Base-by-base conservation (phyloP, 805 yeast species). In the Ascoidea rubescens region DNA sequence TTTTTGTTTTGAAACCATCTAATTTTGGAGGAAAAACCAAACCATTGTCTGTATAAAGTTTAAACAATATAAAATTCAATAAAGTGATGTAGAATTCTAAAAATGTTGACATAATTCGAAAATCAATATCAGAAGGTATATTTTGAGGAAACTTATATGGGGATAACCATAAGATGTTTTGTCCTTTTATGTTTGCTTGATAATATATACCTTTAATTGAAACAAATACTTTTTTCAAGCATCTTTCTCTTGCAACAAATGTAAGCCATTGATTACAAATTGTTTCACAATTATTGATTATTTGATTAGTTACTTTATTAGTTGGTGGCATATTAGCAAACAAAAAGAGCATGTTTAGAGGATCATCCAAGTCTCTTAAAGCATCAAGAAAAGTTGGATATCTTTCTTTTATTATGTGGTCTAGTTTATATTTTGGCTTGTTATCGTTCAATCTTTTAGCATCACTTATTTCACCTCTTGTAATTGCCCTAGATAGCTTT, bases 81-180 rank as follows among this genome's bases (percentile, higher is more conserved):
- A 93, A 71, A 31, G 98, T 91, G 17, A 96, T 83, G 71, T 93
- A 93, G 69, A 93, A 90, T 70, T 93, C 99, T 64, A 93, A 77
- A 70, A 93, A 93, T 1, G 98, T 91, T 63, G 88, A 74, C 99
- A 93, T 93, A 72, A 93, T 88, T 68, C 93, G 79, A 74, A 93
- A 91, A 70, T 93, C 99, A 54, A 93, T 82, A 67, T 93, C 98
- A 48, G 84, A 70, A 48, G 99, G 98, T 59, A 93, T 84, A 67
- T 86, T 86, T 67, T 91, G 95, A 17, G 99, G 96, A 73, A 90
- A 93, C 68, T 89, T 93, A 77, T 84, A 93, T 30, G 99, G 99
- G 48, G 88, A 95, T 55, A 93, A 79, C 99, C 99, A 93, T 69
- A 91, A 79, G 48, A 93, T 76, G 58, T 87, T 96, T 67, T 89